Conservation (phyloP, 176 grass and related monocot species). For the Zoysia pacifica region DNA sequence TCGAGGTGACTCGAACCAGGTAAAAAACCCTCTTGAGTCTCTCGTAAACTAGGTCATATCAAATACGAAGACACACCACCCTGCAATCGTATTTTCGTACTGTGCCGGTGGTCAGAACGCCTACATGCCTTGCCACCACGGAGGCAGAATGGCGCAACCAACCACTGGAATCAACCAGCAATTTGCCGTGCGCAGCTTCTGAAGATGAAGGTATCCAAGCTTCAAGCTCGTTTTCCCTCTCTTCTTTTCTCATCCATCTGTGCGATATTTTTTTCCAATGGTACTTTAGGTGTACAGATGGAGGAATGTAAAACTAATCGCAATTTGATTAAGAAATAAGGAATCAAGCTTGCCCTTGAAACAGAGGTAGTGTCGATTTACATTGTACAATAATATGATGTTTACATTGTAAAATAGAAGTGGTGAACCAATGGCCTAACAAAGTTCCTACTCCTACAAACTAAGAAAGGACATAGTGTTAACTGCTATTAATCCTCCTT, state of each 20-base stretch:
- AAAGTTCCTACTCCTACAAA: not conserved
- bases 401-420: not conserved
- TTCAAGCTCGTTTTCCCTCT: slow-evolving; percentile 14
- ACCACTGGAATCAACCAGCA: slow-evolving; percentile 24
- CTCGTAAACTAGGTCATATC: too few relatives aligned
- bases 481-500: not conserved
- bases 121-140: slow-evolving; percentile 42
- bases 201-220: slow-evolving; percentile 25
- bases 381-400: not conserved
- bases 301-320: slow-evolving; percentile 47
- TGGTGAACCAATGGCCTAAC: not conserved
- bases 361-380: not conserved
- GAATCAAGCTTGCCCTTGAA: slow-evolving; percentile 24
- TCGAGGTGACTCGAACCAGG: too few relatives aligned
- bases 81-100: too few relatives aligned
- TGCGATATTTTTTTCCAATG: slow-evolving; percentile 49
- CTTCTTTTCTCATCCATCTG: slow-evolving; percentile 27
- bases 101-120: too few relatives aligned
- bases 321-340: slow-evolving; percentile 40
- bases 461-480: not conserved
- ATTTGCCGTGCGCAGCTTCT: slow-evolving; percentile 42
- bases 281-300: slow-evolving; percentile 41
- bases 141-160: slow-evolving; percentile 36
- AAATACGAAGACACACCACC: too few relatives aligned
- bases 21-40: too few relatives aligned